Percentiles rank a stretch among this genome's conserved stretches.
phyloP scores from a whole-genome alignment of 331 rosid species.

The Malus hybrid region DNA sequence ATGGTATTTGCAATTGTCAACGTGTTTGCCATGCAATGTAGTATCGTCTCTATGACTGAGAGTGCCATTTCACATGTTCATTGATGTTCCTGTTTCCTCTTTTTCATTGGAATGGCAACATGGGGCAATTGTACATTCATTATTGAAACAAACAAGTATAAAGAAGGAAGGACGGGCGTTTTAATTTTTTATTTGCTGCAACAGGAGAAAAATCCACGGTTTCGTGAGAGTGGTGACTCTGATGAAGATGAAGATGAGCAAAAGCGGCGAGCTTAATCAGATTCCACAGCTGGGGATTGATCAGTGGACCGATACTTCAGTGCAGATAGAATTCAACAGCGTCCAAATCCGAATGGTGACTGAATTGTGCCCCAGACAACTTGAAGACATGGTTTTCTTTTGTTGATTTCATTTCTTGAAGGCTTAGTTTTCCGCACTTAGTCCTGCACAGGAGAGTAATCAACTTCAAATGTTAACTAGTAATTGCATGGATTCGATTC shows the following conservation, averaged over 20 bases:
- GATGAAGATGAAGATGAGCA: slow-evolving; percentile 93
- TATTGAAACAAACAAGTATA: background rate
- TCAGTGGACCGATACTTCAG: background rate
- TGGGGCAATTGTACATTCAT: slow-evolving; percentile 2
- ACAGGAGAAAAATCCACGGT: slow-evolving; percentile 95
- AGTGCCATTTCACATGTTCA: background rate
- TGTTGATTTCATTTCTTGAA: background rate
- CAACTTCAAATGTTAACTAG: background rate
- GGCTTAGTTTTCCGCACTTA: background rate
- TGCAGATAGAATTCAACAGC: background rate
- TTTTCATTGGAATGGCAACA: background rate
- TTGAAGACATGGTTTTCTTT: slow-evolving; percentile 1
- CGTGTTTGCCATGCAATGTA: background rate
- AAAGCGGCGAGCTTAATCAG: slow-evolving; percentile 40
- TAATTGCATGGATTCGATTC: background rate
- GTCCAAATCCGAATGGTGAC: background rate
- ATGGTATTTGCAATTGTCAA: background rate
- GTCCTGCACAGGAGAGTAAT: background rate
- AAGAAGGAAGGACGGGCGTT: background rate
- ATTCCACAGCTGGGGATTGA: background rate
- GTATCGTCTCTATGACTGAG: background rate
- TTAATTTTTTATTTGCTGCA: background rate
- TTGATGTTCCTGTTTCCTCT: background rate
- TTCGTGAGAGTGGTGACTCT: slow-evolving; percentile 98
- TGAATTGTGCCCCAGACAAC: background rate